Conservation (phyloP, 148 eudicot species). For the Cornus florida region DNA sequence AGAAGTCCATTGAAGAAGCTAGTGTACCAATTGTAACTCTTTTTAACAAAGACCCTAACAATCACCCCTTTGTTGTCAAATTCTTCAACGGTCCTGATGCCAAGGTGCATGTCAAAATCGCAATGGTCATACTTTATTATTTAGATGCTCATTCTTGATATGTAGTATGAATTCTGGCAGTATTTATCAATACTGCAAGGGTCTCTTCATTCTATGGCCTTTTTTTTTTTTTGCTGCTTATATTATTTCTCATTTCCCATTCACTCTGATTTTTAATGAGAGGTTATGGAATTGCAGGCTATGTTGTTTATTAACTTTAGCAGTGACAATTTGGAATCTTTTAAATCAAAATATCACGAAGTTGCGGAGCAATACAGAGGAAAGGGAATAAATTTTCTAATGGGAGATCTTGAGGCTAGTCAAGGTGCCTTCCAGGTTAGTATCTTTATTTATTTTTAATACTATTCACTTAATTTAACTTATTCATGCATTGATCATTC, state of each 20-base stretch:
- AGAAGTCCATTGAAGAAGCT: slow-evolving; percentile 61
- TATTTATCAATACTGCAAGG: background rate
- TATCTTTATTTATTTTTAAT: background rate
- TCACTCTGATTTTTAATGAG: background rate
- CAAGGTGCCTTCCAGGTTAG: slow-evolving; percentile 89
- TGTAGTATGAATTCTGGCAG: background rate
- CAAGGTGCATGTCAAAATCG: slow-evolving; percentile 44
- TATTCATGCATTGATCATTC: slow-evolving; percentile 3
- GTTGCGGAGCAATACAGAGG: slow-evolving; percentile 78
- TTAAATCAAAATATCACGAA: slow-evolving; percentile 62
- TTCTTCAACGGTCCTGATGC: slow-evolving; percentile 58
- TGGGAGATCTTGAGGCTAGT: slow-evolving; percentile 83
- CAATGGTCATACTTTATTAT: background rate
- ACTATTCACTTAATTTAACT: background rate
- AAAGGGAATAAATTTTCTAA: slow-evolving; percentile 67
- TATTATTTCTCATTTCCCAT: background rate
- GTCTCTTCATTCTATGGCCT: background rate
- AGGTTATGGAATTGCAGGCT: slow-evolving; percentile 47
- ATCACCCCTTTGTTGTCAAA: slow-evolving; percentile 58
- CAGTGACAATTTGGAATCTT: slow-evolving; percentile 55
- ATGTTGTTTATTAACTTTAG: slow-evolving; percentile 83
- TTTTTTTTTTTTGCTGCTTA: background rate
- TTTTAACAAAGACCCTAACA: slow-evolving; percentile 52
- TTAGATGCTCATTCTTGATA: background rate
- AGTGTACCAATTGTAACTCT: slow-evolving; percentile 60